Percentiles rank a stretch among this genome's conserved stretches.
phyloP scores from a whole-genome alignment of 306 rosid species.

The Begonia loranthoides region DNA sequence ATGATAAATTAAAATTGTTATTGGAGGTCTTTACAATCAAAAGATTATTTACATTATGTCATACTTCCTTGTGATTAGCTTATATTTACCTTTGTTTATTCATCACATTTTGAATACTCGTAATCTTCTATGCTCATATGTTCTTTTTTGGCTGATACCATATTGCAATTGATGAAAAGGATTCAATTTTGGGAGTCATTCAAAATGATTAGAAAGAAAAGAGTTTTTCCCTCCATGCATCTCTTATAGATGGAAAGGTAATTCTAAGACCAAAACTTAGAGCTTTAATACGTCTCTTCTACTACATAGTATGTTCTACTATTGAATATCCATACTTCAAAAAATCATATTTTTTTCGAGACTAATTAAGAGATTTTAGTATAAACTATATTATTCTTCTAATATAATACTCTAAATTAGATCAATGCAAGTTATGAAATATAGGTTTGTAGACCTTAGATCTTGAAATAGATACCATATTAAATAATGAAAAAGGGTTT shows the following conservation, averaged over 20 bases:
- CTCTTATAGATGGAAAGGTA: slow-evolving; percentile 74
- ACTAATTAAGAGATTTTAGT: too few relatives aligned
- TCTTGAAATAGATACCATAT: neutral
- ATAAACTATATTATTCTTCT: too few relatives aligned
- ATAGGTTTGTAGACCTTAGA: neutral
- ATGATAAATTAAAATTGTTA: too few relatives aligned
- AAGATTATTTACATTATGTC: too few relatives aligned
- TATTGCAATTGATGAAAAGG: slow-evolving; percentile 69
- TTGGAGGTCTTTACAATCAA: slow-evolving; percentile 1
- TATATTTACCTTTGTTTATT: neutral
- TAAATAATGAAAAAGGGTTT: too few relatives aligned
- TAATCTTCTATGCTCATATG: slow-evolving; percentile 6
- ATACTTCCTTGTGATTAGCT: neutral
- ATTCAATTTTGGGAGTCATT: slow-evolving; percentile 56
- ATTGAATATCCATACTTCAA: too few relatives aligned
- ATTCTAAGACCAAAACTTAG: too few relatives aligned
- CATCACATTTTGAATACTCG: neutral
- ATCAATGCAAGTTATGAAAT: too few relatives aligned
- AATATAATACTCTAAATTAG: too few relatives aligned
- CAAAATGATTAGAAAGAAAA: slow-evolving; percentile 57
- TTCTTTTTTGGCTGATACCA: slow-evolving; percentile 14
- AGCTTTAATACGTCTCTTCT: too few relatives aligned
- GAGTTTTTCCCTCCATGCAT: slow-evolving; percentile 45
- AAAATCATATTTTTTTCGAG: too few relatives aligned
- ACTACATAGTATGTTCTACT: too few relatives aligned